These are phyloP conservation scores for Porodaedalea pini DNA, from an alignment of 1,284 basidiomycete genomes.

Conservation along the genomic window DNA sequence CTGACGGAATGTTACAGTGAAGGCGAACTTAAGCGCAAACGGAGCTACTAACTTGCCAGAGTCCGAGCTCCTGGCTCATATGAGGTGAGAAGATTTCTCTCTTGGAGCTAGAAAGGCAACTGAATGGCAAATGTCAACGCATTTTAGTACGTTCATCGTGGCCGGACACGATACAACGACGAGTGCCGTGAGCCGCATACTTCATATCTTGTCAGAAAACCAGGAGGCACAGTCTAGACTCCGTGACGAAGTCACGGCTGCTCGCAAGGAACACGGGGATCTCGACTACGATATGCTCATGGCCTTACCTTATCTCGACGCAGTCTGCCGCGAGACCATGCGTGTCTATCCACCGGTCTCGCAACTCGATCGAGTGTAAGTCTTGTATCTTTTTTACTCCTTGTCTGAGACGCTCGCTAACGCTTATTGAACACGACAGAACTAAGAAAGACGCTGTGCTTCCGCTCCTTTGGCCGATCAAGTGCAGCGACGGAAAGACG, in stretches of 20 bases:
- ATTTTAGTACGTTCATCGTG: conserved; percentile 28
- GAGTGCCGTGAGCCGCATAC: conserved; percentile 27
- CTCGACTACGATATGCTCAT: conserved; percentile 30
- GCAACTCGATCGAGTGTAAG: conserved; percentile 16
- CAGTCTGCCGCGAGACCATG: conserved; percentile 34
- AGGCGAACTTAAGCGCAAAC: conserved; percentile 29
- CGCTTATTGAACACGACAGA: not conserved
- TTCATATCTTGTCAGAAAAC: conserved; percentile 27
- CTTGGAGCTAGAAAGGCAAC: too few species aligned
- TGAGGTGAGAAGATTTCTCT: conserved; percentile 29
- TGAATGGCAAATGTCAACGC: conserved; percentile 9
- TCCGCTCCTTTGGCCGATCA: conserved; percentile 22
- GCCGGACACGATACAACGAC: conserved; percentile 31
- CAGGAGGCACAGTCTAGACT: conserved; percentile 27
- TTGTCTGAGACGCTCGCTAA: not conserved
- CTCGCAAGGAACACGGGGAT: conserved; percentile 24
- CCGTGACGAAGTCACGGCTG: conserved; percentile 26
- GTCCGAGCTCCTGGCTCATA: conserved; percentile 32
- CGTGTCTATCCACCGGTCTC: conserved; percentile 19
- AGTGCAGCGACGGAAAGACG: conserved; percentile 9
- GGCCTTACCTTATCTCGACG: conserved; percentile 32
- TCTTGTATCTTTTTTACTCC: not conserved
- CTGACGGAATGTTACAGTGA: conserved; percentile 25
- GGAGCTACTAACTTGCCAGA: conserved; percentile 30
- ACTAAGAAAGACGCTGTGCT: conserved; percentile 18